Evolutionary conservation across 768 basidiomycete species (phyloP).

Genomic region (Phlebiopsis gigantea): DNA sequence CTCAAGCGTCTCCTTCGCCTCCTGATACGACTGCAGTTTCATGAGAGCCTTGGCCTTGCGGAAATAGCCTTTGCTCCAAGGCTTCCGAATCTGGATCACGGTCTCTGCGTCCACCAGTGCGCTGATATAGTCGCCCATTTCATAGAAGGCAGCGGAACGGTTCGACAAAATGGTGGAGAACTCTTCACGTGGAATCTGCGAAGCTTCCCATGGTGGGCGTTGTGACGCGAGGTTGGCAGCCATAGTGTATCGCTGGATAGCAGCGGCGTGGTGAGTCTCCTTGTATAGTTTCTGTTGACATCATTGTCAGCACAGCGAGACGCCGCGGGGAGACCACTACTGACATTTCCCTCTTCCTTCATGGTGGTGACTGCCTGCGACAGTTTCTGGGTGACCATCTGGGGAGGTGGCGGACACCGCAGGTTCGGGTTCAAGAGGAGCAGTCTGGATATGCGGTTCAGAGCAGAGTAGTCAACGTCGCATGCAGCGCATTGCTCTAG

Average conservation of each 20-base stretch:
- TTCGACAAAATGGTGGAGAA: conserved; percentile 88
- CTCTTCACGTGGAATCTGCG: conserved; percentile 81
- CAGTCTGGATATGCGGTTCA: conserved; percentile 74
- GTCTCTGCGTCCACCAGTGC: conserved; percentile 89
- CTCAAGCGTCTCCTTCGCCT: conserved; percentile 77
- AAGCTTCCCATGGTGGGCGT: conserved; percentile 88
- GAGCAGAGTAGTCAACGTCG: conserved; percentile 61
- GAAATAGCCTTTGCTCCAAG: conserved; percentile 96
- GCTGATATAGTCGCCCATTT: conserved; percentile 66
- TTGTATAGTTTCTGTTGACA: conserved; percentile 69
- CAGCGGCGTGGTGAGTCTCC: conserved; percentile 56
- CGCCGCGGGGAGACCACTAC: conserved; percentile 33
- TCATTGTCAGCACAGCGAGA: conserved; percentile 25
- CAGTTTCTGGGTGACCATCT: conserved; percentile 69
- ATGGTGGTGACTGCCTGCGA: conserved; percentile 67
- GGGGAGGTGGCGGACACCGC: conserved; percentile 77
- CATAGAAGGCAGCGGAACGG: conserved; percentile 82
- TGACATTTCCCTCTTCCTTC: conserved; percentile 94
- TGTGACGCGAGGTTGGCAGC: conserved; percentile 74
- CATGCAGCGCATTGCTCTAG: conserved; percentile 73
- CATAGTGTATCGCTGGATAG: conserved; percentile 74
- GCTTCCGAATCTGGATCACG: conserved; percentile 63
- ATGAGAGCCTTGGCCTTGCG: conserved; percentile 86
- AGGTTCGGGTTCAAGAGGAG: conserved; percentile 66
- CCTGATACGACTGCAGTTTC: conserved; percentile 59